Evolutionary conservation across 2,329 filamentous ascomycete species (phyloP).

Genomic region (Penicillium sp.): DNA sequence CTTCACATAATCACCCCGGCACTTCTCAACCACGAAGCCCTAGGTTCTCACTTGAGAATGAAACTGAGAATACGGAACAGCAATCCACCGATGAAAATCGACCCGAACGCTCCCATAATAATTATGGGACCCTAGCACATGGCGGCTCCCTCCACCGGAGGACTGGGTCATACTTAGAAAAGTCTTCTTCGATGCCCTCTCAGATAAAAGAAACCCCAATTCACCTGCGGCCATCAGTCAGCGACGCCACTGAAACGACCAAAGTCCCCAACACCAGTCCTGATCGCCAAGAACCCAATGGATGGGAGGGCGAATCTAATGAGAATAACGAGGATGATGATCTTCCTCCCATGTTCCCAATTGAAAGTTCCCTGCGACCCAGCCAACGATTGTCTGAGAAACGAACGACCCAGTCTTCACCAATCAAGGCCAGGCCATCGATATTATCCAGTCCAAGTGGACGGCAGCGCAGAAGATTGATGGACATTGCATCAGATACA

Average conservation of each 20-base stretch:
- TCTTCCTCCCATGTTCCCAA: constrained; percentile 37
- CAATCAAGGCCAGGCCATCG: constrained; percentile 9
- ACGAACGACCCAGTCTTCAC: constrained; percentile 18
- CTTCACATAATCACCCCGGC: constrained; percentile 7
- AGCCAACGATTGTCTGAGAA: constrained; percentile 25
- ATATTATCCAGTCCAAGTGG: constrained; percentile 46
- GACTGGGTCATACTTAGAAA: constrained; percentile 23
- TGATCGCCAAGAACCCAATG: constrained; percentile 27
- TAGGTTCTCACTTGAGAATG: not conserved
- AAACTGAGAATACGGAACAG: constrained; percentile 1
- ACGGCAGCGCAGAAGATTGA: constrained; percentile 41
- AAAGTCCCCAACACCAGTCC: constrained; percentile 47
- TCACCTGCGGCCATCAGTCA: constrained; percentile 26
- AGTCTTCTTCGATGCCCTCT: constrained; percentile 45
- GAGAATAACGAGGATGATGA: constrained; percentile 43
- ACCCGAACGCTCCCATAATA: constrained; percentile 21
- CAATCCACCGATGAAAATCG: constrained; percentile 10
- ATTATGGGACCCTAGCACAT: constrained; percentile 7
- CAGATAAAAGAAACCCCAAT: constrained; percentile 46
- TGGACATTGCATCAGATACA: constrained; percentile 48
- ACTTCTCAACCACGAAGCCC: not conserved
- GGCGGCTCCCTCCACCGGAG: constrained; percentile 9
- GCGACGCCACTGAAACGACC: constrained; percentile 35
- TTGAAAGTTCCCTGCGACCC: constrained; percentile 16
- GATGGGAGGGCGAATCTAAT: constrained; percentile 28